Base-by-base conservation (phyloP, 148 eudicot species). In the Mesembryanthemum crystallinum region DNA sequence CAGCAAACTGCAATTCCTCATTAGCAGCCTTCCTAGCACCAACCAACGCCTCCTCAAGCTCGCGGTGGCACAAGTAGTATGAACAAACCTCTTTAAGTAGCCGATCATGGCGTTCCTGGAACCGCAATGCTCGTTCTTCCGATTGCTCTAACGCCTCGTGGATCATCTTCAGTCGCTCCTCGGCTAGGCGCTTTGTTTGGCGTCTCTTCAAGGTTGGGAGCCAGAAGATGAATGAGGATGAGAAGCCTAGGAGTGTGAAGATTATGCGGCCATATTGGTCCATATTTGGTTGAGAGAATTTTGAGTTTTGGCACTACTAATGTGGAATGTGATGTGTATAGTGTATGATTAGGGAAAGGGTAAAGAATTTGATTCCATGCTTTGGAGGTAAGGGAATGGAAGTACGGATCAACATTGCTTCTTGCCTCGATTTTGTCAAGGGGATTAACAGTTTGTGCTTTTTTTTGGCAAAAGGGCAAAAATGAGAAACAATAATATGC, bases 101-200 rank as follows among this genome's bases (percentile, higher is more conserved):
- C 13, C 76, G 75, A 63, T 90, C 91, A 45, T 90, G 88, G 58
- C 89, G 82, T 28, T 90, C 87, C 42, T 82, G 81, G 9, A 78
- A 66, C 54, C 76, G 68, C 28, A 30, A 28, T 5, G 72, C 76
- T 75, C 88, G 76, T 21, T 82, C 83, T 66, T 90, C 86, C 0
- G 91, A 89, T 29, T 73, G 55, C 43, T 78, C 82, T 21, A 86
- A 27, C 60, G 86, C 87, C 76, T 81, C 82, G 2, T 57, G 77
- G 52, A 81, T 66, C 74, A 76, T 57, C 45, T 57, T 58, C 71
- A 81, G 9, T 17, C 69, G 51, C 30, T 80, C 82, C 21, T 49
- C 61, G 8, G 67, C 57, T 4, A 35, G 37, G 39, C 29, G 63
- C 66, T 43, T 74, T 32, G 57, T 8, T 67, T 63, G 71, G 3